Percentiles rank a stretch among this genome's conserved stretches.
phyloP scores from a whole-genome alignment of 2,329 filamentous ascomycete genomes.

The Botrytis fabae region DNA sequence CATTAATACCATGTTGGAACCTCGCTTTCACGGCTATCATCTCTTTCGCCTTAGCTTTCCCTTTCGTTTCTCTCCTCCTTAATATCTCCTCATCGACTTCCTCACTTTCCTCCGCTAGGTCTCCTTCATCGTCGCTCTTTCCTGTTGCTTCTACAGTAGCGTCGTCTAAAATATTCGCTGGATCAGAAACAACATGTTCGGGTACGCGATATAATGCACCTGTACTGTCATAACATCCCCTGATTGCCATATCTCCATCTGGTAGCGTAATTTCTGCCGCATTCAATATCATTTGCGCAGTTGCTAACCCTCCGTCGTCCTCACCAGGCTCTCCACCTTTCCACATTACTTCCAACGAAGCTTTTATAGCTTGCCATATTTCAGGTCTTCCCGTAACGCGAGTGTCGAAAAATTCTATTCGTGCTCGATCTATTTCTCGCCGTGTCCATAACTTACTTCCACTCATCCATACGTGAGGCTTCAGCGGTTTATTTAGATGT shows the following conservation, averaged over 20 bases:
- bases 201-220: slow-evolving; percentile 71
- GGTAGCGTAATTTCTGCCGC: slow-evolving; percentile 76
- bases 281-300: slow-evolving; percentile 77
- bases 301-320: slow-evolving; percentile 51
- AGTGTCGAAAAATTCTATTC: slow-evolving; percentile 87
- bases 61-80: slow-evolving; percentile 51
- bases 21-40: slow-evolving; percentile 34
- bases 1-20: slow-evolving; percentile 48
- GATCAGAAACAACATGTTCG: slow-evolving; percentile 65
- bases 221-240: slow-evolving; percentile 65
- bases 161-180: slow-evolving; percentile 23
- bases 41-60: slow-evolving; percentile 38
- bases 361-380: slow-evolving; percentile 75
- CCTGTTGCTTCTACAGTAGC: slow-evolving; percentile 39
- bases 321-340: slow-evolving; percentile 43
- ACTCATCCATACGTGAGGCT: slow-evolving; percentile 65
- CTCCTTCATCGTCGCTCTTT: slow-evolving; percentile 32
- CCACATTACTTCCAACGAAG: slow-evolving; percentile 69
- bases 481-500: slow-evolving; percentile 70
- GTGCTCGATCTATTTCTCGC: slow-evolving; percentile 66
- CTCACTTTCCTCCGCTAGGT: slow-evolving; percentile 31
- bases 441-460: slow-evolving; percentile 68
- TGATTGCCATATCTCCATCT: slow-evolving; percentile 69
- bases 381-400: slow-evolving; percentile 74
- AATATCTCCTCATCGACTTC: slow-evolving; percentile 46